Evolutionary conservation across 805 yeast species (phyloP).

Genomic region (Metschnikowia anglica): DNA sequence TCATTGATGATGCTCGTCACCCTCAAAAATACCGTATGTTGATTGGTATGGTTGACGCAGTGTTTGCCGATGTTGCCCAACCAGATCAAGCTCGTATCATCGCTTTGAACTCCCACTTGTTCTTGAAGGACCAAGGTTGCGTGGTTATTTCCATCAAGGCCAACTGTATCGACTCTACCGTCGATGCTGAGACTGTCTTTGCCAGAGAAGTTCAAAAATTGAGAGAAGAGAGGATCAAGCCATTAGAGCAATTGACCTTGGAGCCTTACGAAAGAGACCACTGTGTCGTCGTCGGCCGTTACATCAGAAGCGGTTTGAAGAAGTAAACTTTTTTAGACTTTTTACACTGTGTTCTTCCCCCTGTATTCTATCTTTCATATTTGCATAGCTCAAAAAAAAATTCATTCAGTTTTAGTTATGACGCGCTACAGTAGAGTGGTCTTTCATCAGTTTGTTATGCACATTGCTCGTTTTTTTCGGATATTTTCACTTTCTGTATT

Average conservation of each 20-base stretch:
- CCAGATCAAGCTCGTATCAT: conserved; percentile 99
- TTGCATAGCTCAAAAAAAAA: conserved; percentile 17
- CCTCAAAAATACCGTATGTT: conserved; percentile 99
- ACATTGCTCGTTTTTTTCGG: too few species aligned
- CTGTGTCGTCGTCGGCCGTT: conserved; percentile 97
- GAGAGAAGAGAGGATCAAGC: conserved; percentile 98
- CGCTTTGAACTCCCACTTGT: conserved; percentile 96
- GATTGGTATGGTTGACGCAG: conserved; percentile 97
- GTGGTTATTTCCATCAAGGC: conserved; percentile 99
- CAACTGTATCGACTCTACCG: conserved; percentile 99
- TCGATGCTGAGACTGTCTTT: conserved; percentile 98
- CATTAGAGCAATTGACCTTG: conserved; percentile 95
- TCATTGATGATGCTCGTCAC: conserved; percentile 99
- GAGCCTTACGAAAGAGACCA: conserved; percentile 99
- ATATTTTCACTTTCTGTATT: too few species aligned
- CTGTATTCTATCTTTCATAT: conserved; percentile 17
- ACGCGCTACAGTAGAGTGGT: too few species aligned
- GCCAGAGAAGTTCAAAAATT: conserved; percentile 99
- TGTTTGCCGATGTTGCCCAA: conserved; percentile 99
- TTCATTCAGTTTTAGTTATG: conserved; percentile 5
- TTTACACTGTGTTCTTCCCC: conserved; percentile 8
- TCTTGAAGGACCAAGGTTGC: conserved; percentile 97
- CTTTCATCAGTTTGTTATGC: too few species aligned
- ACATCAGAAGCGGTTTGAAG: conserved; percentile 83
- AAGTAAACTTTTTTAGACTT: conserved; percentile 28